These are phyloP conservation scores for Ceriops decandra DNA, from an alignment of 345 rosid species.

Conservation along the genomic window DNA sequence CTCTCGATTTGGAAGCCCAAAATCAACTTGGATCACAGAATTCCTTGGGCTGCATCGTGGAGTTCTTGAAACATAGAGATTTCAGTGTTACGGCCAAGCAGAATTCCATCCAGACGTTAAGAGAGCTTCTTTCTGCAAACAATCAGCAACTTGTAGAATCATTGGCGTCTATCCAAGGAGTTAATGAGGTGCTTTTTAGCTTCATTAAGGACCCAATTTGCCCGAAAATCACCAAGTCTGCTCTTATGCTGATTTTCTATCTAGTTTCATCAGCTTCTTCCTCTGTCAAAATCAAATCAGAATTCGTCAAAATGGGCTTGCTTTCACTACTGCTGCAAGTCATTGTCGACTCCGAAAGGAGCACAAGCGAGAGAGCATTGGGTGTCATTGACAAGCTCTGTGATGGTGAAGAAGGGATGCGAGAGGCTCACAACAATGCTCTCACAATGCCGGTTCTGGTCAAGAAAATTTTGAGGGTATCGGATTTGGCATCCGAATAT, in stretches of 20 bases:
- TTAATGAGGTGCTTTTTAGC: conserved; percentile 15
- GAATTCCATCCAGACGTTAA: conserved; percentile 28
- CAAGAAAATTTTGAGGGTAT: conserved; percentile 44
- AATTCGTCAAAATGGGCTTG: conserved; percentile 32
- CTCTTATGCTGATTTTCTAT: conserved; percentile 34
- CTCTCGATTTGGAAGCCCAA: conserved; percentile 30
- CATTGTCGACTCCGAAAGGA: conserved; percentile 30
- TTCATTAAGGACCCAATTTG: conserved; percentile 32
- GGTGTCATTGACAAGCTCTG: conserved; percentile 34
- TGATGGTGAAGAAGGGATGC: conserved; percentile 33
- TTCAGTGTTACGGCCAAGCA: conserved; percentile 11
- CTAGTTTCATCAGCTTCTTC: conserved; percentile 24
- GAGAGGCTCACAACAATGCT: conserved; percentile 34
- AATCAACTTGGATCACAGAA: conserved; percentile 24
- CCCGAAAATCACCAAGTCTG: conserved; percentile 33
- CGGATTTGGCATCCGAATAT: conserved; percentile 33
- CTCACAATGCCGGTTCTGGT: conserved; percentile 46
- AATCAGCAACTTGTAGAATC: conserved; percentile 6
- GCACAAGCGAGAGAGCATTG: conserved; percentile 34
- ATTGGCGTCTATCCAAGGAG: conserved; percentile 28
- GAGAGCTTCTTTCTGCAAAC: conserved; percentile 27
- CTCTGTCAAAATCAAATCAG: conserved; percentile 4
- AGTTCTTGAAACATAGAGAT: conserved; percentile 29
- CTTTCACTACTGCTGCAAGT: conserved; percentile 27
- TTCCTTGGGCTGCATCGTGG: conserved; percentile 34